Percentiles rank a stretch among this genome's conserved stretches.
Evolutionary conservation across 805 yeast species (phyloP).

Genomic region (Tanozyma kutaoensis): DNA sequence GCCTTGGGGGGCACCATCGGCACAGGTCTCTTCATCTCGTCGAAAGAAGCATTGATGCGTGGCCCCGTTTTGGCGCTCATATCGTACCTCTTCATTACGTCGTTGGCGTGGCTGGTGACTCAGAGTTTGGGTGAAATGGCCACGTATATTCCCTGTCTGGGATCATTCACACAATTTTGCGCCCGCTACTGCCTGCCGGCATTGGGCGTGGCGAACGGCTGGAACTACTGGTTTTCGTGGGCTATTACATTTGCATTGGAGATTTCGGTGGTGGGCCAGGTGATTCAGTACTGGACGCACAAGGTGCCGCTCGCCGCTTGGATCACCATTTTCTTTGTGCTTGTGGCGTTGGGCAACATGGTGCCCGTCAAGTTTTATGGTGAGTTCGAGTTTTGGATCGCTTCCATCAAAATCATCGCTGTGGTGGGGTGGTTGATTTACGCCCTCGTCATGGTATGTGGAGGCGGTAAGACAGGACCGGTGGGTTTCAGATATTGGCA

Average conservation of each 20-base stretch:
- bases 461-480: conserved; percentile 58
- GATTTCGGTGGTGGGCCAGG: conserved; percentile 57
- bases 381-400: conserved; percentile 67
- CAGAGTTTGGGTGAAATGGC: conserved; percentile 77
- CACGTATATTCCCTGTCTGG: conserved; percentile 56
- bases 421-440: conserved; percentile 60
- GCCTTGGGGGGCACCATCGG: conserved; percentile 76
- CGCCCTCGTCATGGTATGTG: conserved; percentile 60
- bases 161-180: conserved; percentile 60
- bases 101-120: conserved; percentile 51
- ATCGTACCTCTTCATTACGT: conserved; percentile 52
- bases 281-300: conserved; percentile 31
- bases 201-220: conserved; percentile 59
- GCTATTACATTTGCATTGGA: conserved; percentile 67
- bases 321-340: conserved; percentile 53
- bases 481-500: conserved; percentile 76
- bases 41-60: conserved; percentile 41
- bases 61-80: conserved; percentile 63
- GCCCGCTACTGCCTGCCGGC: conserved; percentile 59
- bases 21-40: conserved; percentile 63
- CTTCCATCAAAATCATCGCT: conserved; percentile 52
- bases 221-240: conserved; percentile 71
- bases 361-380: conserved; percentile 63
- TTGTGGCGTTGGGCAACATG: conserved; percentile 40
- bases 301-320: conserved; percentile 63